A percentile compares a stretch with the other conserved stretches of the same genome.
Conservation (phyloP, 2,329 filamentous ascomycete genomes). For the Zarea fungicola region DNA sequence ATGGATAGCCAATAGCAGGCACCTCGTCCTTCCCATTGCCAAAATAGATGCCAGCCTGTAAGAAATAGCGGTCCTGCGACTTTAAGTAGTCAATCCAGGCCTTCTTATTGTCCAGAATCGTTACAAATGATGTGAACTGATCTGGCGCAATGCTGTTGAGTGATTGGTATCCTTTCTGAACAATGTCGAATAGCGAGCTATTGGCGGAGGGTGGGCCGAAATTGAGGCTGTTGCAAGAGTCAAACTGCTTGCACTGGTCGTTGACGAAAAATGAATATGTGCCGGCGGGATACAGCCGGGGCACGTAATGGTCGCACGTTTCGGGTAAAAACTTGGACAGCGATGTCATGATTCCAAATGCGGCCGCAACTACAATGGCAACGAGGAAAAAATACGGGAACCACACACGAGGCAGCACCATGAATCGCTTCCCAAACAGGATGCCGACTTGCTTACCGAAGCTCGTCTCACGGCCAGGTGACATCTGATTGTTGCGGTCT, state of each 20-base stretch:
- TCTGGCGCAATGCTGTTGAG: background rate
- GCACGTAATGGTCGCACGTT: conserved; percentile 40
- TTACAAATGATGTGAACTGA: conserved; percentile 1
- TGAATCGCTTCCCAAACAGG: conserved; percentile 67
- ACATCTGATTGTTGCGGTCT: background rate
- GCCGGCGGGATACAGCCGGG: background rate
- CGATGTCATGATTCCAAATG: conserved; percentile 67
- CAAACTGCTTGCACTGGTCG: conserved; percentile 33
- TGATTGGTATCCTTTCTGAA: conserved; percentile 13
- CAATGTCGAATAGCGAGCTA: conserved; percentile 23
- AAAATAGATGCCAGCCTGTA: conserved; percentile 11
- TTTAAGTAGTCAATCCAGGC: conserved; percentile 13
- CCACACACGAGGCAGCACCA: conserved; percentile 68
- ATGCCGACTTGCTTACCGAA: conserved; percentile 55
- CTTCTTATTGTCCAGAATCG: conserved; percentile 10
- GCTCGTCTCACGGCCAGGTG: conserved; percentile 12
- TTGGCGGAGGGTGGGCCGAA: conserved; percentile 23
- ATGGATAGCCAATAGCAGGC: conserved; percentile 15
- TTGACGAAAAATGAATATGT: background rate
- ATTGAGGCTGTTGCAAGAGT: conserved; percentile 12
- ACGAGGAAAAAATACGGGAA: conserved; percentile 68
- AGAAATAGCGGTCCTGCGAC: conserved; percentile 1
- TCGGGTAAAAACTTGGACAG: conserved; percentile 49
- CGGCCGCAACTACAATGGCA: conserved; percentile 68
- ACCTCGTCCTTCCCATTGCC: conserved; percentile 10